phyloP scores from a whole-genome alignment of 2,329 filamentous ascomycete species.

The Trichophyton rubrum region DNA sequence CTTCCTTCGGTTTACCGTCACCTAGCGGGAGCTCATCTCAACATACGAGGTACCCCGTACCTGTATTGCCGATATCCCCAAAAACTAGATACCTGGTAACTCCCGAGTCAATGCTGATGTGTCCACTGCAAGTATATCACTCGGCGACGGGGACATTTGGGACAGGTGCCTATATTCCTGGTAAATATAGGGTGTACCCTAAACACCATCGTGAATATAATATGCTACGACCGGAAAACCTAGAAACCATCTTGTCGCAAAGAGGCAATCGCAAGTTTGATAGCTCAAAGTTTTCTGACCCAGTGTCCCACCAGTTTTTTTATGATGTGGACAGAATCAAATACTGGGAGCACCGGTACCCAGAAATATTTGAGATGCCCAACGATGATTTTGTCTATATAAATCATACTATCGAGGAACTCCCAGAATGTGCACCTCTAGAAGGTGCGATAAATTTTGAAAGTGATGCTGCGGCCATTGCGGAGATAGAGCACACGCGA shows the following conservation, averaged over 20 bases:
- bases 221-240: constrained; percentile 4
- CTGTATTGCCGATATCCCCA: constrained; percentile 14
- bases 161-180: constrained; percentile 18
- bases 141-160: constrained; percentile 34
- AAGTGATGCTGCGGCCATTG: constrained; percentile 7
- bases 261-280: constrained; percentile 12
- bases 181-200: background rate
- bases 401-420: constrained; percentile 24
- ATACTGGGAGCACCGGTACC: constrained; percentile 27
- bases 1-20: constrained; percentile 1
- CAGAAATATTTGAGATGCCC: constrained; percentile 19
- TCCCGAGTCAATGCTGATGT: constrained; percentile 24
- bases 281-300: constrained; percentile 16
- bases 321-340: constrained; percentile 22
- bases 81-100: constrained; percentile 10
- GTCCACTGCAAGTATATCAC: constrained; percentile 29
- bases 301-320: constrained; percentile 19
- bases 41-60: background rate
- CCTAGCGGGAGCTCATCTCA: background rate
- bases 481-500: background rate
- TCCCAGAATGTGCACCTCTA: constrained; percentile 23
- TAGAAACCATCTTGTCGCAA: constrained; percentile 23
- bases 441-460: constrained; percentile 25
- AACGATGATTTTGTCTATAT: constrained; percentile 23
- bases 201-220: background rate